Conservation (phyloP, 2,329 filamentous ascomycete species). For the Ascochyta pisi region DNA sequence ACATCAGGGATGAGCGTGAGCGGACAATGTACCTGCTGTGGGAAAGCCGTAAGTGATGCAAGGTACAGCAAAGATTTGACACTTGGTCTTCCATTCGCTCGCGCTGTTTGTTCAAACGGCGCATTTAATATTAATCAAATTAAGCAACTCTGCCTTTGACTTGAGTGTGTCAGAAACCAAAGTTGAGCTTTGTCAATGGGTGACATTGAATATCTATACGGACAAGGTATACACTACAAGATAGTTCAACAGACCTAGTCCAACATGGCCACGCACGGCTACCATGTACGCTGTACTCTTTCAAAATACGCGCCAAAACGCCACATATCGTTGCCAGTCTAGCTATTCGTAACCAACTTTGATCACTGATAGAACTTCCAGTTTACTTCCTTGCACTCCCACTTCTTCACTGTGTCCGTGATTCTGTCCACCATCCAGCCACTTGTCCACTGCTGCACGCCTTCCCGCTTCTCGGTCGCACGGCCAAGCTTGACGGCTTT, state of each 20-base stretch:
- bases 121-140: no score
- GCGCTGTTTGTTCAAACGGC: no score
- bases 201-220: neutral
- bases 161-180: no score
- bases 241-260: neutral
- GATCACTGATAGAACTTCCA: constrained; percentile 42
- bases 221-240: neutral
- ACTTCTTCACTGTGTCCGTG: constrained; percentile 22
- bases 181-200: no score
- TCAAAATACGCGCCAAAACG: neutral
- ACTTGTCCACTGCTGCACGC: constrained; percentile 37
- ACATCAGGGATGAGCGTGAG: no score
- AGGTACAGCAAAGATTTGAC: no score
- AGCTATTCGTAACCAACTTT: neutral
- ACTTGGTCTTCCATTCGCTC: no score
- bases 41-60: no score
- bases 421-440: constrained; percentile 49
- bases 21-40: no score
- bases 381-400: constrained; percentile 37
- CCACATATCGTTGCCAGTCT: neutral
- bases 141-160: no score
- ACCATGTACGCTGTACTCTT: neutral
- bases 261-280: neutral
- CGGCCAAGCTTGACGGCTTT: constrained; percentile 41
- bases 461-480: constrained; percentile 19